Conservation (phyloP, 768 basidiomycete species). For the Pleurotus citrinopileatus region DNA sequence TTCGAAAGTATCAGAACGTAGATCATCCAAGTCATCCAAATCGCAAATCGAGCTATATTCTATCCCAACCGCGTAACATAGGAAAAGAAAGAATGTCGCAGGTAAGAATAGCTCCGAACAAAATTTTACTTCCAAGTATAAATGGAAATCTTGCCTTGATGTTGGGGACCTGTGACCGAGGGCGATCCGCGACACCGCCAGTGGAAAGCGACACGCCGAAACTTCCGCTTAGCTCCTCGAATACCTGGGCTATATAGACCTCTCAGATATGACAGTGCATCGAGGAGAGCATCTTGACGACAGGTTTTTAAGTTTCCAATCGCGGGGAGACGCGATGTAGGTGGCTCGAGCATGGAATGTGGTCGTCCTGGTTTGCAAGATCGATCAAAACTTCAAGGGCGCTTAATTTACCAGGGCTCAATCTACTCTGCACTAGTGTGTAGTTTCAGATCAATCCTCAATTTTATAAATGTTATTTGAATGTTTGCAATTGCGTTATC, state of each 20-base stretch:
- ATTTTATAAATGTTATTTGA: no score
- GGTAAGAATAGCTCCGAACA: not conserved
- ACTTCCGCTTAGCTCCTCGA: slow-evolving; percentile 40
- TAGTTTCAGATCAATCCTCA: no score
- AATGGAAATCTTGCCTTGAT: not conserved
- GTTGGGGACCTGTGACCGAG: not conserved
- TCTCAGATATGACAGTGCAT: slow-evolving; percentile 36
- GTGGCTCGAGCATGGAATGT: no score
- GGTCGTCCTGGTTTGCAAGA: no score
- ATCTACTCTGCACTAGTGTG: no score
- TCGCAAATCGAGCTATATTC: not conserved
- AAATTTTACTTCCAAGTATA: not conserved
- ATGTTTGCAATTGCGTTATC: no score
- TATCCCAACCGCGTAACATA: not conserved
- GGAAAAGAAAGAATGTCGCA: not conserved
- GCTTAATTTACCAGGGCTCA: no score
- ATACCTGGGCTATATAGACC: slow-evolving; percentile 60
- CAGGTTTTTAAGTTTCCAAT: not conserved
- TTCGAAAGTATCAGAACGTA: slow-evolving; percentile 66
- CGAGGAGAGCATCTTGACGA: not conserved
- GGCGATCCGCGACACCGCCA: not conserved
- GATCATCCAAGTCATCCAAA: slow-evolving; percentile 20
- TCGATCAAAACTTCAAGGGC: no score
- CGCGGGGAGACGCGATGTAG: not conserved
- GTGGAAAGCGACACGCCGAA: not conserved